phyloP scores from a whole-genome alignment of 2,329 filamentous ascomycete species.

The Claviceps monticola region DNA sequence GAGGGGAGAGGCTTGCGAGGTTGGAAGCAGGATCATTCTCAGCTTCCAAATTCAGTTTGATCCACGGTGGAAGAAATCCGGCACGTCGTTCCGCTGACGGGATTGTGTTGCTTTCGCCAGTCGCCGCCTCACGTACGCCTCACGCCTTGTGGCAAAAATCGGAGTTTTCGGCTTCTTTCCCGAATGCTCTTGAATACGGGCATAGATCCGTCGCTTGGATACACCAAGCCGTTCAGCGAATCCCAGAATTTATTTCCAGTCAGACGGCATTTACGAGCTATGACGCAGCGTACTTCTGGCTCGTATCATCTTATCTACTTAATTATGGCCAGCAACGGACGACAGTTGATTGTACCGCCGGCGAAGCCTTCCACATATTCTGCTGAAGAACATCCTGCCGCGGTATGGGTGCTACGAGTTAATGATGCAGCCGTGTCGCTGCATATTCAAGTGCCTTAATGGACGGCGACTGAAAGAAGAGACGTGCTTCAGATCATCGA shows the following conservation, averaged over 20 bases:
- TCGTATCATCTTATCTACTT: too few species aligned
- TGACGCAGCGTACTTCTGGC: too few species aligned
- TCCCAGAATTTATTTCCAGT: too few species aligned
- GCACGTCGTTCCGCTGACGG: neutral
- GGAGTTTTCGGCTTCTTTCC: too few species aligned
- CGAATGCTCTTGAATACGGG: too few species aligned
- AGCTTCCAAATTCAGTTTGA: neutral
- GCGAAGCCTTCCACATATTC: too few species aligned
- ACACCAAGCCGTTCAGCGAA: too few species aligned
- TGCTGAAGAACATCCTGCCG: neutral
- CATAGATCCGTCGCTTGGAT: too few species aligned
- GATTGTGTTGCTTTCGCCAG: neutral
- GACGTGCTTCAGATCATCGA: neutral
- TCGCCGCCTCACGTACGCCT: neutral
- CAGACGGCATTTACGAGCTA: too few species aligned
- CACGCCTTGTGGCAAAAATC: neutral
- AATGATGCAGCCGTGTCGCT: neutral
- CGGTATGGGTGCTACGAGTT: neutral
- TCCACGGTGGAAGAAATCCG: neutral
- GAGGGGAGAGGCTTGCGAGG: neutral
- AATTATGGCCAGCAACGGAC: too few species aligned
- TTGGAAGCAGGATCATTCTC: neutral
- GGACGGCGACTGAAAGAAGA: neutral
- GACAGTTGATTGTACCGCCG: too few species aligned
- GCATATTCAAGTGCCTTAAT: neutral